A percentile compares a stretch with the other conserved stretches of the same genome.
phyloP scores from a whole-genome alignment of 2,329 filamentous ascomycete genomes.

The Talaromyces sp. region DNA sequence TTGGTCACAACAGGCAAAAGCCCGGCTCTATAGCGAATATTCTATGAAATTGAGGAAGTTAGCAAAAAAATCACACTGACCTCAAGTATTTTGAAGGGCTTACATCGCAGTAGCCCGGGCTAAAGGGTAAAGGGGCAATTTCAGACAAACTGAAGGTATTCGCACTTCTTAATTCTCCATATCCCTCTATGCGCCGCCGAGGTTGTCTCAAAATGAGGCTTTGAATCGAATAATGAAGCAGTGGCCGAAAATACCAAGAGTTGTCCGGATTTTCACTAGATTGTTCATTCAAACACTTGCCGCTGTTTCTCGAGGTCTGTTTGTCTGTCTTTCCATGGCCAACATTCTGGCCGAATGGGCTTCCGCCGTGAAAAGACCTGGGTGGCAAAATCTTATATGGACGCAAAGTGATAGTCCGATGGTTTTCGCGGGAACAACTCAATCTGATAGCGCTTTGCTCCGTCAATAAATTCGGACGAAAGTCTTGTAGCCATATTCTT shows the following conservation, averaged over 20 bases:
- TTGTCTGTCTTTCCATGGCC: not conserved
- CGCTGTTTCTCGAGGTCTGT: not conserved
- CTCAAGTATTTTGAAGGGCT: not conserved
- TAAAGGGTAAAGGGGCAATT: constrained; percentile 2
- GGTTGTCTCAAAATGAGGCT: not conserved
- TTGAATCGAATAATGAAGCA: constrained; percentile 1
- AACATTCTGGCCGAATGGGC: not conserved
- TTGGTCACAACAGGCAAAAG: constrained; percentile 30
- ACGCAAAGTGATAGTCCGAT: not conserved
- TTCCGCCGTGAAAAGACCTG: not conserved
- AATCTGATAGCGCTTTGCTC: not conserved
- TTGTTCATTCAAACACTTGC: not conserved
- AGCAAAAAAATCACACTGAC: constrained; percentile 1
- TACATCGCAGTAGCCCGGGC: constrained; percentile 24
- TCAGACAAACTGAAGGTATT: constrained; percentile 1
- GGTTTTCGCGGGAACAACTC: too few species aligned
- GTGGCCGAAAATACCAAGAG: not conserved
- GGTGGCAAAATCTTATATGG: not conserved
- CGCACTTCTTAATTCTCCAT: not conserved
- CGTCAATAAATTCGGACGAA: not conserved
- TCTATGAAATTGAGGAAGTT: constrained; percentile 17
- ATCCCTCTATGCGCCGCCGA: not conserved
- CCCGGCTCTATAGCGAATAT: constrained; percentile 28
- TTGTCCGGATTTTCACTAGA: not conserved
- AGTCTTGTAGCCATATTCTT: constrained; percentile 1